Evolutionary conservation across 164 flowering plant genomes (phyloP), one percentile per base, ranked within the genome.

Genomic region (Litsea cubeba): DNA sequence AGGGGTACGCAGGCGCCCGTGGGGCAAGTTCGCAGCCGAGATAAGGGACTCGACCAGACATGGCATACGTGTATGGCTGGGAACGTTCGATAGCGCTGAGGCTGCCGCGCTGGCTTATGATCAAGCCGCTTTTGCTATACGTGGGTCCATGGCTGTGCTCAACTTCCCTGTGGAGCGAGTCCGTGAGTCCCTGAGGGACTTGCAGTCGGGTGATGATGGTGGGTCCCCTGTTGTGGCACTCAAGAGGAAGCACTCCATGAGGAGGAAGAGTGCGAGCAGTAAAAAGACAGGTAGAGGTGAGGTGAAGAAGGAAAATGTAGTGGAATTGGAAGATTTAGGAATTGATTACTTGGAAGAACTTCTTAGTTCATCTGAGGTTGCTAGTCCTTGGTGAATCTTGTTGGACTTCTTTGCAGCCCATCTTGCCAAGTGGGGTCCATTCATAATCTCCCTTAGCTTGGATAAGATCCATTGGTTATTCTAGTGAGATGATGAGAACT

Each of bases 21-120:
- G 93, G 90, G 91, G 88, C 20, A 88, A 89, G 62, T 89, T 73
- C 24, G 91, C 93, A 3, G 93, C 93, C 0, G 93, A 89, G 83
- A 89, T 89, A 22, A 78, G 93, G 51, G 93, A 89, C 65, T 88
- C 93, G 1, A 89, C 91, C 2, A 81, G 94, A 62, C 84, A 88
- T n/a, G 88, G 95, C 0, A 77, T 84, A 0, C 73, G 95, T 60
- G 94, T 90, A 10, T 91, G 95, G 93, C 70, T 91, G 20, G 95
- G 95, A 18, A 91, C 95, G 0, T 91, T 91, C 65, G 93, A 91
- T 76, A 89, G 86, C 14, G 89, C 92, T 0, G 95, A 91, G 77
- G 89, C 80, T 1, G 95, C 95, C 0, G 95, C 91, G 11, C 54
- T 91, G 65, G 95, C 91, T 11, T 91, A 91, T 68, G 95, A 91